These are phyloP conservation scores for Eucalyptus dawsonii DNA, from an alignment of 345 rosid species.

Conservation along the genomic window DNA sequence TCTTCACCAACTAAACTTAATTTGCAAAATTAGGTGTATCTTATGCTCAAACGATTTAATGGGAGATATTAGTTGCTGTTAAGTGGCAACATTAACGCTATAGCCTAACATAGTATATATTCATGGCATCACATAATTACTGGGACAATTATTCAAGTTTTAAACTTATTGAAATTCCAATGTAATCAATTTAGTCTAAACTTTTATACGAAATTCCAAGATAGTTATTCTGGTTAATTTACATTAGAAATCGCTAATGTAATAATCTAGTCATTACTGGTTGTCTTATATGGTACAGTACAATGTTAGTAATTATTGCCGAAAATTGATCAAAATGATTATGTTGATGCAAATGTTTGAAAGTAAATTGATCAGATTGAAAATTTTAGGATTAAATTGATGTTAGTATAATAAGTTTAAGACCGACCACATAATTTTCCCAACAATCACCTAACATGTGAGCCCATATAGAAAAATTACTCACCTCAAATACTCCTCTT, in stretches of 20 bases:
- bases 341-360: background rate
- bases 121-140: background rate
- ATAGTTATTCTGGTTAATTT: background rate
- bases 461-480: background rate
- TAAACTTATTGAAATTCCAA: background rate
- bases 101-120: background rate
- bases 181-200: background rate
- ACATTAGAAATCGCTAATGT: rapidly evolving
- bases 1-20: background rate
- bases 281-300: rapidly evolving
- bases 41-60: background rate
- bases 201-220: rapidly evolving
- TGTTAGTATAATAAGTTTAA: rapidly evolving
- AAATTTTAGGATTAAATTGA: rapidly evolving
- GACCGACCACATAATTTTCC: rapidly evolving
- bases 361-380: background rate
- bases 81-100: background rate
- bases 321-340: background rate
- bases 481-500: background rate
- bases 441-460: background rate
- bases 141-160: rapidly evolving
- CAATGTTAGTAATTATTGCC: rapidly evolving
- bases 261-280: rapidly evolving
- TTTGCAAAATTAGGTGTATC: background rate
- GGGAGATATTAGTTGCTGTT: background rate